Evolutionary conservation across 305 asterid genomes (phyloP), one percentile per base, ranked within the genome.

Genomic region (Withania somnifera): DNA sequence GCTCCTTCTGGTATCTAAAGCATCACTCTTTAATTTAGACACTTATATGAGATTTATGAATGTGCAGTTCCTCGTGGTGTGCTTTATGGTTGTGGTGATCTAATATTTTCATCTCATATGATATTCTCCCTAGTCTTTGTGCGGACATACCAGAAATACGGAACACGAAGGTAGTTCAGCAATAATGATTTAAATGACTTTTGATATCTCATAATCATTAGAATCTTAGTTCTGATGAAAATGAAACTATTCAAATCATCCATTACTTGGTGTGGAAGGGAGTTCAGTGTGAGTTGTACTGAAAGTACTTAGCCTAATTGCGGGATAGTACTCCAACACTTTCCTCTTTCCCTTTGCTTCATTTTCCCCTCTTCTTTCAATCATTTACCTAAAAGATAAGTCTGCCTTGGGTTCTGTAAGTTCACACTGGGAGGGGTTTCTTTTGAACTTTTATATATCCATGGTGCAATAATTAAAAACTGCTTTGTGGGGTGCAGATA

Each of bases 21-120:
- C 45, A 15, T n/a, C 28, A 30, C 51, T 15, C 58, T 50, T 81
- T 45, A 28, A 54, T 10, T 19, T 51, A 40, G 69, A 45, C 14
- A 40, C 80, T 42, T 84, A 86, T 47, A 66, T 81, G 66, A 42
- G 45, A 30, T 36, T 3, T 79, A 53, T 84, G 76, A 50, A 68
- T 82, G 20, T 83, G 84, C 92, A 96, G 99, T 90, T 92, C 99
- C 99, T 71, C 85, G 91, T 26, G 99, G 98, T 9, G 89, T 94
- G 87, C 95, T 94, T 69, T 96, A 92, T 77, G 99, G 99, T 45
- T 96, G 99, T 81, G 99, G 99, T 24, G 99, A 96, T 88, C 88
- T 96, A 85, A 96, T 96, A 89, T 96, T 96, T 88, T 96, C 99
- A 50, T 96, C 99, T 82, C 99, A 96, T 89, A 92, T 96, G 99